These are phyloP conservation scores for Toxoplasma gondii DNA, from an alignment of 169 alveolate genomes.

Conservation along the genomic window DNA sequence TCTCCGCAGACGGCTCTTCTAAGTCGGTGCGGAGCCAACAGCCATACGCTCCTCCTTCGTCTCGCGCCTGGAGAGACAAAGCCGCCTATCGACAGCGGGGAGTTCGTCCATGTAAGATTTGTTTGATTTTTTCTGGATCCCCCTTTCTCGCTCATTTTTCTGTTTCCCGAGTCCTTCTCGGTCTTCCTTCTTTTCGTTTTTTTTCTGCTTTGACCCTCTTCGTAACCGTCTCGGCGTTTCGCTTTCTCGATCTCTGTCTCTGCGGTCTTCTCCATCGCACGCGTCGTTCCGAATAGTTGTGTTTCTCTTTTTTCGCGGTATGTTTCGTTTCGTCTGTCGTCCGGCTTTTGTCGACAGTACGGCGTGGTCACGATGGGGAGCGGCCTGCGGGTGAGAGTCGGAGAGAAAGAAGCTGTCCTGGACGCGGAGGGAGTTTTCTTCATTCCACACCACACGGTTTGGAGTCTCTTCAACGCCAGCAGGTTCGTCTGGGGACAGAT, in stretches of 20 bases:
- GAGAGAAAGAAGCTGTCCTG: not conserved
- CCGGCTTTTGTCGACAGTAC: not conserved
- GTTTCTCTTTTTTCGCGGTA: not conserved
- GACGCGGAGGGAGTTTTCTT: not conserved
- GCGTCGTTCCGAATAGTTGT: not conserved
- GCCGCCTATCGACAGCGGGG: constrained; percentile 24
- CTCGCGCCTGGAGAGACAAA: constrained; percentile 14
- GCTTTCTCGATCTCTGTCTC: not conserved
- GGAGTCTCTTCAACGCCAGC: not conserved
- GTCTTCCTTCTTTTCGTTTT: not conserved
- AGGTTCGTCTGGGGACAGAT: not conserved
- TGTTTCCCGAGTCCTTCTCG: not conserved
- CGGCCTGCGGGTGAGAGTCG: not conserved
- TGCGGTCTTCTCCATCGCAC: not conserved
- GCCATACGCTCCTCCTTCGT: constrained; percentile 15
- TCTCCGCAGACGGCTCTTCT: not conserved
- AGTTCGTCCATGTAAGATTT: not conserved
- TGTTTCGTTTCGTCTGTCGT: not conserved
- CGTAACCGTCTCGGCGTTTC: not conserved
- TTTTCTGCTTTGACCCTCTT: not conserved
- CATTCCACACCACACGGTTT: not conserved
- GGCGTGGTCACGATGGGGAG: not conserved
- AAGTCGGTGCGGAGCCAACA: constrained; percentile 22
- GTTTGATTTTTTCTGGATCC: not conserved
- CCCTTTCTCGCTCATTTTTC: not conserved